Evolutionary conservation across 176 grass and related monocot species (phyloP).

Genomic region (Carex kokanica): DNA sequence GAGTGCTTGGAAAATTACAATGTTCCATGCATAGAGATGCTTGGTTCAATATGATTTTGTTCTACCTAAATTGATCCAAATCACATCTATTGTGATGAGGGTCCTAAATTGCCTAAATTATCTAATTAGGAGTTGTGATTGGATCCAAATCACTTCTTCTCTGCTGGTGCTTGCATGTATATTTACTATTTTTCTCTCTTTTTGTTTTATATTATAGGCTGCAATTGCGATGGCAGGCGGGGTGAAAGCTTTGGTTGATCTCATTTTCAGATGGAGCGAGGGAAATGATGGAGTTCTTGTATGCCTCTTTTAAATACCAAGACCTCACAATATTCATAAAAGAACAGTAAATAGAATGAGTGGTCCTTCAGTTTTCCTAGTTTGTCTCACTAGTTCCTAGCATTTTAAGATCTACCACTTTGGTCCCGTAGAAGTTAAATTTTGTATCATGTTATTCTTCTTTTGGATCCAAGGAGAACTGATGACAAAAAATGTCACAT

Average conservation of each 20-base stretch:
- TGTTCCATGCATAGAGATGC: not conserved
- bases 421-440: not conserved
- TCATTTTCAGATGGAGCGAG: conserved; percentile 87
- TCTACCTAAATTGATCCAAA: conserved; percentile 2
- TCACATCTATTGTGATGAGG: not conserved
- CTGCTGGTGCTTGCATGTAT: not conserved
- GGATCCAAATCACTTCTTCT: not conserved
- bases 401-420: not conserved
- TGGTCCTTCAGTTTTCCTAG: conserved; percentile 21
- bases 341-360: conserved; percentile 8
- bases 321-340: not conserved
- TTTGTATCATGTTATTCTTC: not conserved
- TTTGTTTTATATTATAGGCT: conserved; percentile 38
- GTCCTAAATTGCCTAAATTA: not conserved
- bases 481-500: not conserved
- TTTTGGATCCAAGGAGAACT: not conserved
- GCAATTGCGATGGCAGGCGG: conserved; percentile 86
- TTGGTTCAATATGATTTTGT: not conserved
- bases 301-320: conserved; percentile 26
- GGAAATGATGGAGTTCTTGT: conserved; percentile 97
- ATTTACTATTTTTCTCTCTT: not conserved
- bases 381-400: conserved; percentile 2
- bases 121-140: not conserved
- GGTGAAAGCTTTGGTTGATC: conserved; percentile 86
- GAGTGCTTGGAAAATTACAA: not conserved